Percentiles rank a stretch among this genome's conserved stretches.
Evolutionary conservation across 106 monocot species (phyloP).

Genomic region (Vanilla planifolia): DNA sequence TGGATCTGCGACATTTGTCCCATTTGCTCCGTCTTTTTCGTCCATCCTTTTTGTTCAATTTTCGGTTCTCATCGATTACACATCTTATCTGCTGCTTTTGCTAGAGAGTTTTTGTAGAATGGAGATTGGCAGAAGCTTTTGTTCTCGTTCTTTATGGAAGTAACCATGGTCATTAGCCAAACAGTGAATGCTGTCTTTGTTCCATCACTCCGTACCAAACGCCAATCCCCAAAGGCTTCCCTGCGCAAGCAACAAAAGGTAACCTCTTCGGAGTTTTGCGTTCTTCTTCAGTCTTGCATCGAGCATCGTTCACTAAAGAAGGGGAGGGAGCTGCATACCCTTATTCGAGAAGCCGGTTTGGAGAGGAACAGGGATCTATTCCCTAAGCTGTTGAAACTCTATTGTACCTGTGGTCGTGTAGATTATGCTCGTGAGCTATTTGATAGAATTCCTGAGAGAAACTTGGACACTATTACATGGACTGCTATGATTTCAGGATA

Average conservation of each 20-base stretch:
- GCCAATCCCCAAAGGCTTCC: background rate
- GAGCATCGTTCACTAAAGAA: constrained; percentile 23
- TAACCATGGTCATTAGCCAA: background rate
- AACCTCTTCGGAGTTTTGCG: constrained; percentile 20
- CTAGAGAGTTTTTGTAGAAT: too few relatives aligned
- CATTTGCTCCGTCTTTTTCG: too few relatives aligned
- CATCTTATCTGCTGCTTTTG: too few relatives aligned
- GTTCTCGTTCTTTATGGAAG: too few relatives aligned
- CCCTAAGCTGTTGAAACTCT: constrained; percentile 35
- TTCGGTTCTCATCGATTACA: too few relatives aligned
- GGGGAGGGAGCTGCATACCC: constrained; percentile 28
- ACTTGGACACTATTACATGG: constrained; percentile 18
- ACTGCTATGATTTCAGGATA: constrained; percentile 29
- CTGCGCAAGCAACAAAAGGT: background rate
- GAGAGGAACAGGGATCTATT: constrained; percentile 32
- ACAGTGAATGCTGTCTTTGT: background rate
- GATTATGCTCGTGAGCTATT: constrained; percentile 22
- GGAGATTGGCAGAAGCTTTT: too few relatives aligned
- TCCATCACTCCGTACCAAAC: background rate
- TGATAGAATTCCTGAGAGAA: constrained; percentile 25
- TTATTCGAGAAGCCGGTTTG: constrained; percentile 27
- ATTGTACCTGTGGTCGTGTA: constrained; percentile 17
- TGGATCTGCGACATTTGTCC: too few relatives aligned
- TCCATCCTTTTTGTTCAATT: too few relatives aligned
- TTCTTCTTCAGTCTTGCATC: constrained; percentile 33